Evolutionary conservation across 2,329 filamentous ascomycete species (phyloP), one percentile per base, ranked within the genome.

Genomic region (Clonostachys rhizophaga): DNA sequence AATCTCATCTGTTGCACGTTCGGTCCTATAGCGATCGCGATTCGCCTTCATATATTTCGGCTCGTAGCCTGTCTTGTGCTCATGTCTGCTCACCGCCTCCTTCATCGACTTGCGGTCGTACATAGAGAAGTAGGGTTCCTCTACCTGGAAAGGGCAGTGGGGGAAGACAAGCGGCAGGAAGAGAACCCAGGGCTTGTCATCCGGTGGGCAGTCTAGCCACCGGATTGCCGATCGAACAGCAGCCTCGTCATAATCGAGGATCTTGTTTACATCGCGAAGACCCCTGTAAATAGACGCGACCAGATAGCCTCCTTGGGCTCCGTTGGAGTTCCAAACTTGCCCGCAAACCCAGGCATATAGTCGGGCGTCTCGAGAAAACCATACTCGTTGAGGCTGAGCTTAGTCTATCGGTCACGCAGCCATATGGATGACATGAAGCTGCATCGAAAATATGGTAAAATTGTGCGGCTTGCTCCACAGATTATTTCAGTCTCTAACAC

Each of bases 111-210:
- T 44, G 5, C 69, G 63, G 33, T 70, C 60, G 43, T 75, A 72
- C 68, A 72, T 72, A 10, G 64, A 69, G 47, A 74, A 73, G 46
- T 67, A 74, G 1, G 71, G 71, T 54, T 74, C 70, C 47, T 76
- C 72, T 2, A 74, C 70, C 18, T 68, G 60, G 35, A 75, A 75
- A 0, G 70, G 71, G n/a, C 66, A 71, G 50, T 75, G 67, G 0
- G 72, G 69, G 49, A 74, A 72, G 6, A 69, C 52, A 0, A 72
- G 54, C 1, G 70, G 68, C 61, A 73, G 56, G 46, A 70, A 72
- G 0, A 73, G 49, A 1, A 71, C 64, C 67, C 66, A 72, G 1
- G 69, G 69, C 48, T 63, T 63, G 43, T 69, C 62, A 0, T 46
- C 47, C 0, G 72, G 71, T 1, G 69, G 70, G 16, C 60, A 63